A percentile compares a stretch with the other conserved stretches of the same genome.
phyloP scores from a whole-genome alignment of 1,139 yeast genomes.

The Wickerhamomyces sp. region DNA sequence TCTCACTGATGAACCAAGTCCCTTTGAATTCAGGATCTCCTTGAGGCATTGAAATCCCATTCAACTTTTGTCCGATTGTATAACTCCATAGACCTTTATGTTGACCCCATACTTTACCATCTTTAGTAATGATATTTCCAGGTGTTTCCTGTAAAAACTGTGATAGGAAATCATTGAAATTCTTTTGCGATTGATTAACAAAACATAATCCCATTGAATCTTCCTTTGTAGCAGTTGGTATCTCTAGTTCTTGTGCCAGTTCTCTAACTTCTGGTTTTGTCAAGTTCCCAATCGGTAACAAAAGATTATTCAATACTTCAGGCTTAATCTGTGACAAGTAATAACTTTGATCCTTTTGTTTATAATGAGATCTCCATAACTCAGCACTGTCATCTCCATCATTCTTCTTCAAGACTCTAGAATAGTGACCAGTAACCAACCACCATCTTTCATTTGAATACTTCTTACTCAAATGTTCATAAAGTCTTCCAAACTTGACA shows the following conservation, averaged over 20 bases:
- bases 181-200: constrained; percentile 58
- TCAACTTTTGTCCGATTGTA: constrained; percentile 80
- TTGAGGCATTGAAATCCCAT: constrained; percentile 78
- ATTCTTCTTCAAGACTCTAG: constrained; percentile 45
- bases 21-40: constrained; percentile 74
- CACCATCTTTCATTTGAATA: constrained; percentile 48
- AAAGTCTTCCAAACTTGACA: constrained; percentile 80
- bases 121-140: constrained; percentile 62
- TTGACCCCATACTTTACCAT: constrained; percentile 68
- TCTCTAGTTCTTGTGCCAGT: constrained; percentile 45
- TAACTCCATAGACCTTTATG: constrained; percentile 92
- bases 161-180: constrained; percentile 68
- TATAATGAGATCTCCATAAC: constrained; percentile 55
- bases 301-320: constrained; percentile 40
- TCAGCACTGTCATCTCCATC: constrained; percentile 32
- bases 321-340: constrained; percentile 68
- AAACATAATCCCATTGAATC: constrained; percentile 96
- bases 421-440: constrained; percentile 94
- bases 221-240: constrained; percentile 71
- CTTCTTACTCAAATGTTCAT: constrained; percentile 44
- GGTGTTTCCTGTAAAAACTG: constrained; percentile 71
- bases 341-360: constrained; percentile 83
- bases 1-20: constrained; percentile 81
- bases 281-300: constrained; percentile 78
- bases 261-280: constrained; percentile 70